Evolutionary conservation across 371 early-diverging fungal species (phyloP).

Genomic region (Mortierella sp.): DNA sequence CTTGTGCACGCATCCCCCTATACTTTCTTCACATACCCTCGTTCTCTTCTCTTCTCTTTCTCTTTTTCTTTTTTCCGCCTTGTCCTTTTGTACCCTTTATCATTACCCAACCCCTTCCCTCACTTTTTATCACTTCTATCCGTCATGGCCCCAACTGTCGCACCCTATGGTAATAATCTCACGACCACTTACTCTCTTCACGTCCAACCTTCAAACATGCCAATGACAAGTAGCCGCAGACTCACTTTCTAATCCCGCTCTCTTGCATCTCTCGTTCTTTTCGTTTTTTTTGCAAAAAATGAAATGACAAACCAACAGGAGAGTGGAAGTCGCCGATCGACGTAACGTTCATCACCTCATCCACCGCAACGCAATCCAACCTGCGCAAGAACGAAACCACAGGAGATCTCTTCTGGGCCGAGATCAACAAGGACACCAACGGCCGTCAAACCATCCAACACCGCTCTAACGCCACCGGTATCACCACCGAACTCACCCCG

Average conservation of each 20-base stretch:
- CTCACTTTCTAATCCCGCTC: neutral
- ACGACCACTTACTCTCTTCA: neutral
- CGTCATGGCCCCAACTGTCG: conserved; percentile 42
- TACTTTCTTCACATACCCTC: neutral
- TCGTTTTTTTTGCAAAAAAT: too few species aligned
- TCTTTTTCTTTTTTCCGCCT: neutral
- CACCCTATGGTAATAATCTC: conserved; percentile 35
- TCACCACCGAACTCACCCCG: conserved; percentile 52
- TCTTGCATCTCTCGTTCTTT: neutral
- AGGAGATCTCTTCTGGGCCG: conserved; percentile 45
- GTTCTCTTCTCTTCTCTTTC: too few species aligned
- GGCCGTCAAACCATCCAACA: conserved; percentile 53
- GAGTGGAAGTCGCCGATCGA: conserved; percentile 57
- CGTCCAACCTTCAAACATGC: neutral
- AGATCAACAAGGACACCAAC: conserved; percentile 41
- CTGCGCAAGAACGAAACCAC: conserved; percentile 49
- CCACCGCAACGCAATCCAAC: conserved; percentile 26
- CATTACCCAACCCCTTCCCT: neutral
- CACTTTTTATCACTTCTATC: neutral
- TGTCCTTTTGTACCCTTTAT: neutral
- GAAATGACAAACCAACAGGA: conserved; percentile 16
- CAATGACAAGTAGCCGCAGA: too few species aligned
- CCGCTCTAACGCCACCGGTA: conserved; percentile 24
- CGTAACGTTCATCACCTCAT: conserved; percentile 50
- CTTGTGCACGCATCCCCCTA: too few species aligned